Evolutionary conservation across 1,139 yeast species (phyloP), one percentile per base, ranked within the genome.

Genomic region (Kodamaea ohmeri): DNA sequence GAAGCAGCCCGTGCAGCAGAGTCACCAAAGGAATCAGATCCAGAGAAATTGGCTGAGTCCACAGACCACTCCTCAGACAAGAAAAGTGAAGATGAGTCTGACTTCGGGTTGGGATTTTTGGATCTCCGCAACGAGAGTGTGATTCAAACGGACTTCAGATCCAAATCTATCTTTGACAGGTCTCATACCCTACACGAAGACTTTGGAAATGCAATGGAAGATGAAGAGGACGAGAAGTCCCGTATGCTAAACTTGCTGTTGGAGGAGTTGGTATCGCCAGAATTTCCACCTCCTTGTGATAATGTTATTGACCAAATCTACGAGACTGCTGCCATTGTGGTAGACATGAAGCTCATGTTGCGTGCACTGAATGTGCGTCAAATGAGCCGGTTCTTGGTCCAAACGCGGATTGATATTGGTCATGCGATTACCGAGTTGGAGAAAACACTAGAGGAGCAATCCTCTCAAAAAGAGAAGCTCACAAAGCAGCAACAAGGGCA

Each of bases 271-370:
- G 76, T 79, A 0, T 67, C 80, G 0, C 76, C 80, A 2, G 61
- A 66, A 36, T 65, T 80, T 0, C 69, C 75, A 4, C 61, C 75
- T 6, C 81, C 88, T 1, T 64, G 73, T 9, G 80, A 78, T 43
- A 60, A 63, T 31, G 65, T 78, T 6, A 67, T 83, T 32, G 83
- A 80, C 43, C 55, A 78, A 36, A 73, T 83, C 28, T 76, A 75
- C 49, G 86, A 83, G 47, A 63, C 75, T 2, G 79, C 82, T 1
- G 75, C 80, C 0, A 57, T 81, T 34, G 77, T 76, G 0, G 75
- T 79, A 42, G 90, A 83, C 51, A 65, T 80, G 61, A 78, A 82
- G 48, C 57, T 83, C 43, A 69, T 83, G 71, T 57, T 82, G 34
- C 66, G 89, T 42, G 75, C 84, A 2, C 62, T 73, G 42, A 81